phyloP scores from a whole-genome alignment of 768 basidiomycete genomes.

The Pluteus cervinus region DNA sequence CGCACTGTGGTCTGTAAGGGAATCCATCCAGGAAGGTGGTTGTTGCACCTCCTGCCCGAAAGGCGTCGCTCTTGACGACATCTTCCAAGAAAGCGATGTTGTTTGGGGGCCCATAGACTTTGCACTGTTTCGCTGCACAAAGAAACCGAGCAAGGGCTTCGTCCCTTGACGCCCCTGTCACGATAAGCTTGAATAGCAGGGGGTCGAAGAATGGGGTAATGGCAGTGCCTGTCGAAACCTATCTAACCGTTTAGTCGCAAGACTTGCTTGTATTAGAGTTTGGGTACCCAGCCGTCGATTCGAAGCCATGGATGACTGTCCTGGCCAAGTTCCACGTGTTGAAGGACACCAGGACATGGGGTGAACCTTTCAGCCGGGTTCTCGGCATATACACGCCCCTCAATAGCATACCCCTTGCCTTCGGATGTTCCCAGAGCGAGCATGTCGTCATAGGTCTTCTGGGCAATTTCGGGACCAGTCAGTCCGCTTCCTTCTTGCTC shows the following conservation, averaged over 20 bases:
- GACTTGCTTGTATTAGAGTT: no score
- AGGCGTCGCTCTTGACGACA: constrained; percentile 33
- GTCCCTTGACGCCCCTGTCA: constrained; percentile 36
- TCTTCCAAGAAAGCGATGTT: constrained; percentile 47
- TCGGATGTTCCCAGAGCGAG: constrained; percentile 2
- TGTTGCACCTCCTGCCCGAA: constrained; percentile 36
- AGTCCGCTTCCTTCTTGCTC: constrained; percentile 17
- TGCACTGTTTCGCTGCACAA: constrained; percentile 28
- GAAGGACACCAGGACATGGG: constrained; percentile 59
- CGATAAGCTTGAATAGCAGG: constrained; percentile 55
- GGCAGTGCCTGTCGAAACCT: constrained; percentile 45
- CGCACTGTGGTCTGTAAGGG: constrained; percentile 33
- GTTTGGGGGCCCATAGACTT: constrained; percentile 54
- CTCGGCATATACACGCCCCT: constrained; percentile 58
- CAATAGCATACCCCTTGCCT: constrained; percentile 36
- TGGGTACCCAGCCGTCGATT: constrained; percentile 61
- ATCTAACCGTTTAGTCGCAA: not conserved
- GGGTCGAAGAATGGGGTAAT: constrained; percentile 54
- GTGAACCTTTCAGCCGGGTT: constrained; percentile 51
- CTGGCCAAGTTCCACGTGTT: constrained; percentile 35
- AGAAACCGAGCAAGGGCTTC: constrained; percentile 39
- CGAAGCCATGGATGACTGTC: constrained; percentile 25
- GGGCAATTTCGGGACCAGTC: constrained; percentile 25
- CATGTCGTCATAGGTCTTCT: constrained; percentile 26
- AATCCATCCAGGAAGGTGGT: constrained; percentile 46